These are phyloP conservation scores for Cronartium quercuum DNA, from an alignment of 1,284 basidiomycete genomes.

Conservation along the genomic window DNA sequence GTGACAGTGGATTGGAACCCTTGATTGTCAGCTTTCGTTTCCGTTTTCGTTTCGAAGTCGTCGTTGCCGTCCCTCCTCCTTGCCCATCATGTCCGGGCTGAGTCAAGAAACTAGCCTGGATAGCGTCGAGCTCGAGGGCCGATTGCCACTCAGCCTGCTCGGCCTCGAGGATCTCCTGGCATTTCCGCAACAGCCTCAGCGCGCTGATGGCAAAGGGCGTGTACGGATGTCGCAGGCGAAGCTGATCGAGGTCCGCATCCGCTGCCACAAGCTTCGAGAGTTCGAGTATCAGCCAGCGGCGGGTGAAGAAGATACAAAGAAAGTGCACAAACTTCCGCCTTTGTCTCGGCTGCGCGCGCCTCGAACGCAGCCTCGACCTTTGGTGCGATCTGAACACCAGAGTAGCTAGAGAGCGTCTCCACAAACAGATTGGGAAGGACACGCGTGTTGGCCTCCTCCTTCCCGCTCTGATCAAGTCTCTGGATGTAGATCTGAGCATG, in stretches of 20 bases:
- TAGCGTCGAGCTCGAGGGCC: not conserved
- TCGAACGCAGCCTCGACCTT: constrained; percentile 15
- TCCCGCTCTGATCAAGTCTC: constrained; percentile 24
- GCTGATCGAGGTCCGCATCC: constrained; percentile 1
- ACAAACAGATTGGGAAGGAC: constrained; percentile 31
- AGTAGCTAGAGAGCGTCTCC: constrained; percentile 29
- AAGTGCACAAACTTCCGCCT: constrained; percentile 1
- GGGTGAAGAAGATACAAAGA: too few relatives aligned
- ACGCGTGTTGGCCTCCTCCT: constrained; percentile 15
- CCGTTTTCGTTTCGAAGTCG: not conserved
- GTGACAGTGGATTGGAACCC: not conserved
- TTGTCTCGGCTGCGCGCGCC: constrained; percentile 4
- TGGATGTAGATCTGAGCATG: constrained; percentile 26
- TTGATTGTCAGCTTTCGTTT: not conserved
- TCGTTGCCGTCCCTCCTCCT: not conserved
- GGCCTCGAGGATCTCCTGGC: constrained; percentile 3
- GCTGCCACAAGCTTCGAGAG: constrained; percentile 11
- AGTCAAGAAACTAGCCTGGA: not conserved
- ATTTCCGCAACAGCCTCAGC: constrained; percentile 16
- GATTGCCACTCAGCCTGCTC: not conserved
- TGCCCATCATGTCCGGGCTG: not conserved
- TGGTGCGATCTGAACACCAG: constrained; percentile 3
- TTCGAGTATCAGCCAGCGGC: not conserved
- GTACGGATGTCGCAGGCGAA: constrained; percentile 19
- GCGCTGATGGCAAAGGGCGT: constrained; percentile 18